Base-by-base conservation (phyloP, 2,329 filamentous ascomycete species). In the Beauveria pseudobassiana region DNA sequence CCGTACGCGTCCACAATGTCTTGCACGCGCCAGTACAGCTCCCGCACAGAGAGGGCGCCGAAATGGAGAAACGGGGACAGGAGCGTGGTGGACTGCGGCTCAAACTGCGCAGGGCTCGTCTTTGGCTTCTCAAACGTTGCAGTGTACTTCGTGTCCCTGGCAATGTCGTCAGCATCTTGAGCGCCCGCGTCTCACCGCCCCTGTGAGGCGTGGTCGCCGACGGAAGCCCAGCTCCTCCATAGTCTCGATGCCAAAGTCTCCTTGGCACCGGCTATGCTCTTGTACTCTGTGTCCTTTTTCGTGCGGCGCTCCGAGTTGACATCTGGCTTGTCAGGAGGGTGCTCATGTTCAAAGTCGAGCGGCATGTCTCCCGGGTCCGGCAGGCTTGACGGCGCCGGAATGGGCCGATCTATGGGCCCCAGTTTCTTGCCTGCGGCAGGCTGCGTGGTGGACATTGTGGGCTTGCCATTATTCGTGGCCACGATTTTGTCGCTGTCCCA, bases 71-170 rank as follows among this genome's bases (percentile, higher is more conserved):
- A 85, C 0, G 89, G 88, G 0, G 87, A 90, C 7, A 92, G 79
- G 1, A 92, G 77, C 0, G 88, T 91, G 0, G 89, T 92, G 0
- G 87, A 82, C 69, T 88, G 87, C 0, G 88, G 89, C 43, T 85
- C 81, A 66, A 92, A 91, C 3, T 83, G 87, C 2, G 89, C 88
- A 0, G 89, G 89, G 42, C 86, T 89, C 0, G 88, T 91, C 62
- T 86, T 85, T 1, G 89, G 89, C 71, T 93, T 93, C 69, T 87
- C 82, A 68, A 93, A 93, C 0, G 85, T 90, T 1, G 86, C 87
- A 0, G 85, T 86, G 70, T 90, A 92, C 59, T 83, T 78, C 63
- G 83, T 79, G 64, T 91, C 76, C 2, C 78, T 74, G 63, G 89
- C 80, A 38, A 90, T 83, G 3, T 80, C 74, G 9, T 81, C 1